A percentile compares a stretch with the other conserved stretches of the same genome.
phyloP scores from a whole-genome alignment of 2,329 filamentous ascomycete species.

The Epichloe gansuensis region DNA sequence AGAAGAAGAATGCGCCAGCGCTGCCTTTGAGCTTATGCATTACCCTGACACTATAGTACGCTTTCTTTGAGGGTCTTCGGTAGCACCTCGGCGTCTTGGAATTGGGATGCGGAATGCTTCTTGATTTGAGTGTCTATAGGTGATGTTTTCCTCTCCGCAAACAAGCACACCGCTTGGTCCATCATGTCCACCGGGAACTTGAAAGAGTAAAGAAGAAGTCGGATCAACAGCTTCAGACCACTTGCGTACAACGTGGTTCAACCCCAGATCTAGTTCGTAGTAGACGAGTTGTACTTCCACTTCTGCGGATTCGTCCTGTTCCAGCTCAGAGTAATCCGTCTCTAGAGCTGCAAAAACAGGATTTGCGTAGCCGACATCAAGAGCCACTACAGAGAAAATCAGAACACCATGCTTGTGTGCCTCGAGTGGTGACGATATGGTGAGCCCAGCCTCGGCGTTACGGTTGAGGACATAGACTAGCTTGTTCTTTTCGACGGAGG shows the following conservation, averaged over 20 bases:
- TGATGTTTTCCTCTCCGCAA: conserved; percentile 87
- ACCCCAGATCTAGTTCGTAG: conserved; percentile 89
- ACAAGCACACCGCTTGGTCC: conserved; percentile 91
- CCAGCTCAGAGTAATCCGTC: conserved; percentile 81
- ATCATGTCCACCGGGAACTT: conserved; percentile 86
- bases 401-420: conserved; percentile 87
- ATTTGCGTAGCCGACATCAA: conserved; percentile 95
- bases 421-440: conserved; percentile 92
- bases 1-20: conserved; percentile 84
- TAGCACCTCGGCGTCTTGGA: conserved; percentile 72
- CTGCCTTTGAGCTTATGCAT: conserved; percentile 87
- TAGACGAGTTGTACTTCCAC: conserved; percentile 88
- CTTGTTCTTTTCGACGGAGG: conserved; percentile 96
- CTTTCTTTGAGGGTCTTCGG: conserved; percentile 85
- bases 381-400: conserved; percentile 73
- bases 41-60: conserved; percentile 76
- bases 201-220: conserved; percentile 79
- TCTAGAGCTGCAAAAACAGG: conserved; percentile 92
- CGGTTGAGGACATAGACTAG: conserved; percentile 96
- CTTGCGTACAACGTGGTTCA: conserved; percentile 94
- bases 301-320: conserved; percentile 81
- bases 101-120: conserved; percentile 81
- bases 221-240: conserved; percentile 92
- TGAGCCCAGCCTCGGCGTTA: conserved; percentile 85
- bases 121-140: conserved; percentile 92